Conservation (phyloP, 208 protist genomes). For the Acanthamoeba lenticulata region DNA sequence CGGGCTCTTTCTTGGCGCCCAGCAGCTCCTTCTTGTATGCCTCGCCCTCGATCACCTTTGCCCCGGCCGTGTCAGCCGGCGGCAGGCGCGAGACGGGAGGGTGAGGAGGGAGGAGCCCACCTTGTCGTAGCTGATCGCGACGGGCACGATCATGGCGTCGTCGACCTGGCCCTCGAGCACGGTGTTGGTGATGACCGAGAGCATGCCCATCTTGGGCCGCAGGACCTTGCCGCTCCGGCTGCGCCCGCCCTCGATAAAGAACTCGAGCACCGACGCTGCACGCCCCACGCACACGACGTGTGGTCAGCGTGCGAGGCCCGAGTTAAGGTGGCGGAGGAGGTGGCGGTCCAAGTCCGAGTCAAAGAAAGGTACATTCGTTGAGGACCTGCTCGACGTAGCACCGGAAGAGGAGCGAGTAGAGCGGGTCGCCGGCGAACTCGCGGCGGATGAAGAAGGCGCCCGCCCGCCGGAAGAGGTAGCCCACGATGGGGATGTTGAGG, state of each 20-base stretch:
- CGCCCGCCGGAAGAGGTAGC: neutral
- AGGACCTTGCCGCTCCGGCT: slow-evolving; percentile 78
- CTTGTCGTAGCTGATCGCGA: slow-evolving; percentile 77
- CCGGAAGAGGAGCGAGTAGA: slow-evolving; percentile 74
- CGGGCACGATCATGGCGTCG: slow-evolving; percentile 75
- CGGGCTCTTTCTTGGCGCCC: slow-evolving; percentile 64
- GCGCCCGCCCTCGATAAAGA: slow-evolving; percentile 82
- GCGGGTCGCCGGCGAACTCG: slow-evolving; percentile 68
- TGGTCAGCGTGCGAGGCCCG: too few species aligned
- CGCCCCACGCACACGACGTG: neutral
- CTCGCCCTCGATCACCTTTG: slow-evolving; percentile 70
- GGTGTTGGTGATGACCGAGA: slow-evolving; percentile 67
- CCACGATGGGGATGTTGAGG: slow-evolving; percentile 71
- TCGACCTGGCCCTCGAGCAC: slow-evolving; percentile 63
- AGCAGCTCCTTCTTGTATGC: slow-evolving; percentile 70
- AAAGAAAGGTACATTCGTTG: neutral
- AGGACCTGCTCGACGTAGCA: slow-evolving; percentile 72
- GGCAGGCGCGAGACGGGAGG: neutral
- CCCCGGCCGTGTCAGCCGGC: neutral
- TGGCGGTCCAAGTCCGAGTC: neutral
- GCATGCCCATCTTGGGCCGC: slow-evolving; percentile 72
- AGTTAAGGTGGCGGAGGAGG: too few species aligned
- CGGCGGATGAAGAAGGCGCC: slow-evolving; percentile 80
- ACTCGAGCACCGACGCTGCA: slow-evolving; percentile 67
- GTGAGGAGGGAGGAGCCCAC: neutral